Evolutionary conservation across 139 green algal species (phyloP).

Genomic region (Coelastrella sp.): DNA sequence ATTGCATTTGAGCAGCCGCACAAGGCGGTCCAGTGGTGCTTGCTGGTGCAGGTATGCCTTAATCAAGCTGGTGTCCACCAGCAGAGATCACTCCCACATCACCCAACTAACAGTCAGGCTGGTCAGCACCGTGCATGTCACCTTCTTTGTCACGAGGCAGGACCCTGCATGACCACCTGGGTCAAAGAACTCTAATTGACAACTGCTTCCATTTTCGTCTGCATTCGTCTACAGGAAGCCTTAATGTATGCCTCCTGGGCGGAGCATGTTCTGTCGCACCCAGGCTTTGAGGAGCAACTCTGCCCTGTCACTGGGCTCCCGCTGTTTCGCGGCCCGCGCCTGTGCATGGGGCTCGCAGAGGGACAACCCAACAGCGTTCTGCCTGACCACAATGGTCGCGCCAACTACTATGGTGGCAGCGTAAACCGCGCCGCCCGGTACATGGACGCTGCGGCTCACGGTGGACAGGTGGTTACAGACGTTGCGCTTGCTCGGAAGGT

Average conservation of each 20-base stretch:
- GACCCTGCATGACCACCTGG: not conserved
- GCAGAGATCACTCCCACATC: too few relatives aligned
- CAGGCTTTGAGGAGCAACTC: conserved; percentile 5
- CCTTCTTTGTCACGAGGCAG: not conserved
- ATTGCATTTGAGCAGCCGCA: conserved; percentile 48
- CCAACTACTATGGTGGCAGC: not conserved
- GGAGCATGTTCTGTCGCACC: not conserved
- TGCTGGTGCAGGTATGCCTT: conserved; percentile 55
- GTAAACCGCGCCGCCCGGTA: conserved; percentile 5
- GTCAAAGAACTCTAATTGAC: not conserved
- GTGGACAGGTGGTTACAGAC: conserved; percentile 16
- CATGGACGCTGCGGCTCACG: conserved; percentile 38
- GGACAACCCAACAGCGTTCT: conserved; percentile 55
- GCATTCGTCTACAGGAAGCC: conserved; percentile 16
- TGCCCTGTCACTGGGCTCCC: not conserved
- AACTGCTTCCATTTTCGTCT: not conserved
- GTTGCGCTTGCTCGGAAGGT: not conserved
- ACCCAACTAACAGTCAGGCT: too few relatives aligned
- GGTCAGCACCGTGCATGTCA: not conserved
- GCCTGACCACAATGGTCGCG: conserved; percentile 51
- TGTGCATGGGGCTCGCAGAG: conserved; percentile 64
- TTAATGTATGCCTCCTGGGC: conserved; percentile 29
- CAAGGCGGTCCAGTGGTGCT: conserved; percentile 56
- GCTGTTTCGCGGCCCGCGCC: conserved; percentile 53
- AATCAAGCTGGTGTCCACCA: not conserved